phyloP scores from a whole-genome alignment of 2,329 filamentous ascomycete genomes.

The Penicillium sp. region DNA sequence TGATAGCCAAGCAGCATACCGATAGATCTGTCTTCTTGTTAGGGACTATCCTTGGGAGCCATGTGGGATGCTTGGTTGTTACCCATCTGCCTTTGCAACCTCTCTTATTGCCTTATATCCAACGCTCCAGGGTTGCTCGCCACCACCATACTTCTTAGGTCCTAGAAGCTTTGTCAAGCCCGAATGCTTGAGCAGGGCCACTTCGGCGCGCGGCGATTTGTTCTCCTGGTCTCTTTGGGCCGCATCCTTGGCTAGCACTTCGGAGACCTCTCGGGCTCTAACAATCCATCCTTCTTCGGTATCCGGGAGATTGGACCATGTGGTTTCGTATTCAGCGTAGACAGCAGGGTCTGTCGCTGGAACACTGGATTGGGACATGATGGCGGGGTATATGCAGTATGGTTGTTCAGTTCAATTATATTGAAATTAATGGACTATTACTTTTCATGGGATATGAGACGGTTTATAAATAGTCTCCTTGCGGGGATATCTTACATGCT shows the following conservation, averaged over 20 bases:
- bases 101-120: constrained; percentile 62
- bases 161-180: constrained; percentile 54
- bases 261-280: constrained; percentile 51
- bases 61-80: not conserved
- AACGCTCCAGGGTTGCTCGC: constrained; percentile 54
- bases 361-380: constrained; percentile 18
- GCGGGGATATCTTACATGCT: constrained; percentile 13
- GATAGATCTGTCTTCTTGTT: constrained; percentile 48
- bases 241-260: constrained; percentile 53
- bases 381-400: not conserved
- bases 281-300: constrained; percentile 48
- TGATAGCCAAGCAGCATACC: constrained; percentile 68
- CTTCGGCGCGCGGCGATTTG: constrained; percentile 53
- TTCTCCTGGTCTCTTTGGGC: constrained; percentile 52
- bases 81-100: constrained; percentile 65
- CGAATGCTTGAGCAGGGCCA: constrained; percentile 53
- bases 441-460: not conserved
- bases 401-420: not conserved
- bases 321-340: constrained; percentile 45
- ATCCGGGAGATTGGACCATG: constrained; percentile 38
- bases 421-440: not conserved
- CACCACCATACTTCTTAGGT: constrained; percentile 53
- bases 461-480: not conserved
- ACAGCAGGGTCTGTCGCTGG: constrained; percentile 41
- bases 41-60: not conserved